Base-by-base conservation (phyloP, 2,329 filamentous ascomycete species). In the Boeremia lycopersici region DNA sequence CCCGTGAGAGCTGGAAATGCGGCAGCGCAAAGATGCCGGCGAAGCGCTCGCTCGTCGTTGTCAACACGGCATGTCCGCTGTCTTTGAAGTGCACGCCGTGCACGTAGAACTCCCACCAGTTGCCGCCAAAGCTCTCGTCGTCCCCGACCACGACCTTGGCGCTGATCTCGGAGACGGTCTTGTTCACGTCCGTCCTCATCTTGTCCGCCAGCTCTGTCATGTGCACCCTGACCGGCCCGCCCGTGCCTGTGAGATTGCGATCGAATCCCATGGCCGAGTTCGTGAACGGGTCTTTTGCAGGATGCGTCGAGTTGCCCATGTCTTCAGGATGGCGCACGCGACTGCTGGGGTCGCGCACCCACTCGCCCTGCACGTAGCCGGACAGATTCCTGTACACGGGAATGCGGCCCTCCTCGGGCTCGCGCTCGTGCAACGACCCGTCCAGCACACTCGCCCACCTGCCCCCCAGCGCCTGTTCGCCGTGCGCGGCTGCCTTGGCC, bases 1-100 rank as follows among this genome's bases (percentile, higher is more conserved):
- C 76, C 19, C 78, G 69, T 6, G 82, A 84, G 13, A 90, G 83
- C 0, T 89, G 81, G 46, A 99, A 82, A 74, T 98, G 92, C 25
- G 95, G 93, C 41, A 98, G 78, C 2, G 88, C 89, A 72, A 96
- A 96, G 51, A 98, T 88, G 38, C 95, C 93, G n/a, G 89, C 86
- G 68, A 95, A 83, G 36, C 76, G 97, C 70, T 96, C 90, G 74
- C 92, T 97, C 42, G 92, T 93, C 0, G 93, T 97, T 1, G 89
- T 90, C 70, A 98, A 78, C 31, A 98, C 78, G 44, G 95, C 85
- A 12, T 86, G 84, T 1, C 95, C 95, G 59, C 89, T 85, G n/a
- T 84, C 82, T 33, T 89, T 87, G 81, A 92, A 96, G 77, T 98
- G 93, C 4, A 96, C 83, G 3, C 95, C 95, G 74, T 91, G 88